Evolutionary conservation across 2,329 filamentous ascomycete genomes (phyloP).

Genomic region (Nemania diffusa): DNA sequence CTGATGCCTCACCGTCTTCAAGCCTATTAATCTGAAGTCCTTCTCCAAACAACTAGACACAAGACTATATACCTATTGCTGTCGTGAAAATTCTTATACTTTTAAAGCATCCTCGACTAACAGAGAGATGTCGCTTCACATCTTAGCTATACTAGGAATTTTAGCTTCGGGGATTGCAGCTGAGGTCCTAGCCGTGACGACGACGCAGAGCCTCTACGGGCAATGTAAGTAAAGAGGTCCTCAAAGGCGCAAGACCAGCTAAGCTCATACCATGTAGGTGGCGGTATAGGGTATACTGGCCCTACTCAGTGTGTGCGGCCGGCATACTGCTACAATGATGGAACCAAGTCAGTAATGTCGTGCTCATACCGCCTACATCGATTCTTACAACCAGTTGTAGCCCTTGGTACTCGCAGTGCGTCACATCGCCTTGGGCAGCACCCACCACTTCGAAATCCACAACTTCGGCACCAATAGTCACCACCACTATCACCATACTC

Average conservation of each 20-base stretch:
- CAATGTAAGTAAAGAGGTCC: conserved; percentile 20
- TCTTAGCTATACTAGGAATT: conserved; percentile 10
- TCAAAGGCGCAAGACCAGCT: not conserved
- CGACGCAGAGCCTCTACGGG: conserved; percentile 31
- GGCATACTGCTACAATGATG: conserved; percentile 25
- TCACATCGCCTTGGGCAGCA: conserved; percentile 25
- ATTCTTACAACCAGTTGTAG: conserved; percentile 5
- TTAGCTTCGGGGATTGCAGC: conserved; percentile 8
- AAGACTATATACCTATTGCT: not conserved
- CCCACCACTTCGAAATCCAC: conserved; percentile 1
- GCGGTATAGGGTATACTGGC: conserved; percentile 25
- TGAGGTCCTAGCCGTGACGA: not conserved
- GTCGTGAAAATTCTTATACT: not conserved
- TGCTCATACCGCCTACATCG: not conserved
- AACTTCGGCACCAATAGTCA: conserved; percentile 8
- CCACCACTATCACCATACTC: conserved; percentile 25
- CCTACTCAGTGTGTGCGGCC: conserved; percentile 24
- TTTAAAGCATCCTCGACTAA: not conserved
- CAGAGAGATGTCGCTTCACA: conserved; percentile 13
- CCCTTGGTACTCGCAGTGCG: conserved; percentile 31
- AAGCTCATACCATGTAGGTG: conserved; percentile 21
- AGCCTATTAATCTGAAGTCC: not conserved
- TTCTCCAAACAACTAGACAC: not conserved
- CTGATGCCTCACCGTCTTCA: not conserved
- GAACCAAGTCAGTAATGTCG: conserved; percentile 28